Evolutionary conservation across 345 rosid genomes (phyloP).

Genomic region (Eucalyptus tenuipes): DNA sequence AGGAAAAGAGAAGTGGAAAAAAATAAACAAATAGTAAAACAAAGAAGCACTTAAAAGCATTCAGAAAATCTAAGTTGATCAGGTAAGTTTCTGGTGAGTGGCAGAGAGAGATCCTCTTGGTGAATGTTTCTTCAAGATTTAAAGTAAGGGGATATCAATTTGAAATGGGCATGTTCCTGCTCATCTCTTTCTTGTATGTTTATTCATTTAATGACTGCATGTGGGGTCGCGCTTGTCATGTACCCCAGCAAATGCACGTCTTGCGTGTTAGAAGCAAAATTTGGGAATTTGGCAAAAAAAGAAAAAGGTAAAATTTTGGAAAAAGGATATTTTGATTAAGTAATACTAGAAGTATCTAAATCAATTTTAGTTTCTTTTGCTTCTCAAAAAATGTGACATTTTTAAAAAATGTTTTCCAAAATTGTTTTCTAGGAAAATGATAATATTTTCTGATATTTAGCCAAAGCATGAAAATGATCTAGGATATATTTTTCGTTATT

Average conservation of each 20-base stretch:
- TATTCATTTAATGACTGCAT: neutral
- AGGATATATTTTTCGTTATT: too few relatives aligned
- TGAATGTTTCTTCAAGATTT: neutral
- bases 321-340: neutral
- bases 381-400: too few relatives aligned
- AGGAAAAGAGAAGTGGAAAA: neutral
- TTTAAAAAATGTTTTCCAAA: too few relatives aligned
- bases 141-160: neutral
- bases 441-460: too few relatives aligned
- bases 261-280: neutral
- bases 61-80: neutral
- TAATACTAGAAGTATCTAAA: neutral
- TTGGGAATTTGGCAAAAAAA: neutral
- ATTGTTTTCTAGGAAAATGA: neutral
- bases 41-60: neutral
- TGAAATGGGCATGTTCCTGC: neutral
- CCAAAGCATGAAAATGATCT: neutral
- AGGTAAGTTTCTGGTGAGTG: neutral
- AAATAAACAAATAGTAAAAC: neutral
- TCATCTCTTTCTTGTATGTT: neutral
- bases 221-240: neutral
- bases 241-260: neutral
- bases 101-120: neutral
- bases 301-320: neutral
- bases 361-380: neutral